Evolutionary conservation across 2,329 filamentous ascomycete genomes (phyloP), one percentile per base, ranked within the genome.

Genomic region (Myriosclerotinia curreyana): DNA sequence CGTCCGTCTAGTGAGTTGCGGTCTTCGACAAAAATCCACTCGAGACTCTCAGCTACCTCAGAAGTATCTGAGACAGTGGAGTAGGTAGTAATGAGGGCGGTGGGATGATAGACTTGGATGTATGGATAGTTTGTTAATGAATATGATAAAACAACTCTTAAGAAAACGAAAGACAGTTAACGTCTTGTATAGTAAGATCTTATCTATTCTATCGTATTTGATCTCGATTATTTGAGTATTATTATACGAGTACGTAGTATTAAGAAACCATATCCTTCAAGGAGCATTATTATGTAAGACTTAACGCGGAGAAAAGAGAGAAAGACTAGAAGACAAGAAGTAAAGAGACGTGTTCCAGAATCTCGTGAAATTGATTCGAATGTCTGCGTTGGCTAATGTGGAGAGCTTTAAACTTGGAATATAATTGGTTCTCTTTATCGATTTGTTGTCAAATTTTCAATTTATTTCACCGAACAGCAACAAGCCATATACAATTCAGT

Each of bases 361-460:
- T 59, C 28, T 59, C 28, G 42, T 34, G 31, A 36, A 46, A 49
- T 36, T 46, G 7, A 59, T 40, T 36, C n/a, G 5, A 48, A 50
- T 60, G 44, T 60, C 44, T 60, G 31, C 56, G 56, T 60, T 60
- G 31, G 44, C 56, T 28, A 38, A 50, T 60, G 22, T 50, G 44
- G 46, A 38, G 17, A 28, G 20, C 5, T 44, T 28, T 7, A 44
- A 12, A 1, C 7, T 36, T 1, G 31, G 31, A 25, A 38, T 28
- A 60, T 50, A 17, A 60, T 60, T 60, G 56, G 56, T 22, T 38
- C 28, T 48, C 14, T 59, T 28, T 8, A 49, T 28, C n/a, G 56
- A 60, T 60, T 50, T 60, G 56, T 50, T 60, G 56, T 60, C 56
- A 48, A 44, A 38, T 60, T 46, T 59, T 22, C 5, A 60, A 22